Base-by-base conservation (phyloP, 75 land plant species). In the Adiantum capillusveneris region DNA sequence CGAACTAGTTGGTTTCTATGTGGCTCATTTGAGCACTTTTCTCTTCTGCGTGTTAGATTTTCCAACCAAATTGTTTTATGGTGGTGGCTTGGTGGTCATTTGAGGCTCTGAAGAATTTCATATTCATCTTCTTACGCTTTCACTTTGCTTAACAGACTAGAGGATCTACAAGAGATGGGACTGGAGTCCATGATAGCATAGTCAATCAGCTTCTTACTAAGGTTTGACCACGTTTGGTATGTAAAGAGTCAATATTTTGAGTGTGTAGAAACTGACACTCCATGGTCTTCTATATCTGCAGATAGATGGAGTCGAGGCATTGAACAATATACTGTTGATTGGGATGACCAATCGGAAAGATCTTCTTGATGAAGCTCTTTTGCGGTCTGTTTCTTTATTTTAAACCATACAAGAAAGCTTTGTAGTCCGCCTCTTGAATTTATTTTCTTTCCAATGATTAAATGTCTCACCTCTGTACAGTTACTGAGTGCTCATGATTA, bases 271-370 rank as follows among this genome's bases (percentile, higher is more conserved):
- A 17, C n/a, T n/a, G n/a, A n/a, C n/a, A n/a, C n/a, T n/a, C n/a
- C n/a, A n/a, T 3, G 3, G 18, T 6, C n/a, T 26, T 30, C 18
- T 18, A 18, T 46, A 2, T 46, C 5, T 56, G 48, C 70, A 93
- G 92, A 95, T 95, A 69, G 96, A 90, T 84, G 99, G 99, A 57
- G 99, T 95, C 44, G 99, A 95, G 65, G 53, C 96, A 37, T 63
- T 95, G 64, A 90, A 95, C 72, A 95, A 94, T 60, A 95, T 94
- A 14, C 59, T 94, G 58, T 91, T 94, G 6, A 94, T 94, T 71
- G 98, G 98, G 30, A 94, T 94, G 98, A 94, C 98, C 21, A 94
- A 94, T 68, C 77, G 98, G 42, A 94, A 94, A 67, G 98, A 94
- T 68, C 70, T 94, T 41, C 87, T 94, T 60, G 98, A 94, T 71